These are phyloP conservation scores for Saururus chinensis DNA, from an alignment of 164 flowering plant genomes.

Conservation along the genomic window DNA sequence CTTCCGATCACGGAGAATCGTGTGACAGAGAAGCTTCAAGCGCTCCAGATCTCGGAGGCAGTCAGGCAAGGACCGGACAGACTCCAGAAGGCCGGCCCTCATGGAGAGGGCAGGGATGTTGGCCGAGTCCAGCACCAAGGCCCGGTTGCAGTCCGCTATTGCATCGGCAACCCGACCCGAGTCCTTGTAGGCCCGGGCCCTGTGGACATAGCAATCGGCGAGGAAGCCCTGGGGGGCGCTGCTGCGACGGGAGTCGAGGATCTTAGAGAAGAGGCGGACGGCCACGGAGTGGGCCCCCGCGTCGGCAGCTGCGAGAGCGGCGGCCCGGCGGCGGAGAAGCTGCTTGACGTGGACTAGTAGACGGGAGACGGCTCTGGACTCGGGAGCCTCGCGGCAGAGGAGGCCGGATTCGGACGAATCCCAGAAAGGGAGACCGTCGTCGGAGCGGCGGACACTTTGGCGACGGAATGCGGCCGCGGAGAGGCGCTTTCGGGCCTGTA, in stretches of 20 bases:
- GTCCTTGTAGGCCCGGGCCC: conserved; percentile 60
- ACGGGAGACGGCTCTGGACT: conserved; percentile 43
- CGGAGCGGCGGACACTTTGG: conserved; percentile 63
- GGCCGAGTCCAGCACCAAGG: conserved; percentile 67
- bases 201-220: conserved; percentile 73
- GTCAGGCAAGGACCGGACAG: conserved; percentile 68
- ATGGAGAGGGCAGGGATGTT: conserved; percentile 63
- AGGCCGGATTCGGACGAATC: conserved; percentile 9
- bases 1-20: conserved; percentile 69
- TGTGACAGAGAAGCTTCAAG: conserved; percentile 66
- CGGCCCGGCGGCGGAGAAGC: conserved; percentile 86
- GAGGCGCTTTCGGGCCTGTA: conserved; percentile 87
- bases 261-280: conserved; percentile 83
- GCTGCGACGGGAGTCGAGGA: conserved; percentile 72
- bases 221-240: conserved; percentile 71
- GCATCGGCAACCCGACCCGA: conserved; percentile 78
- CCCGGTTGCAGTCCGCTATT: conserved; percentile 73
- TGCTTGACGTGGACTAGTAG: conserved; percentile 73
- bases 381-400: conserved; percentile 31
- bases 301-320: too few relatives aligned
- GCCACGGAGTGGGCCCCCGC: conserved; percentile 85
- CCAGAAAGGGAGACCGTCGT: conserved; percentile 63
- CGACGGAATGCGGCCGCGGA: conserved; percentile 74
- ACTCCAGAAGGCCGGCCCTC: conserved; percentile 60
- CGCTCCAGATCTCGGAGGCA: conserved; percentile 89